Conservation (phyloP, 306 rosid species). For the Vachellia pachyceras region DNA sequence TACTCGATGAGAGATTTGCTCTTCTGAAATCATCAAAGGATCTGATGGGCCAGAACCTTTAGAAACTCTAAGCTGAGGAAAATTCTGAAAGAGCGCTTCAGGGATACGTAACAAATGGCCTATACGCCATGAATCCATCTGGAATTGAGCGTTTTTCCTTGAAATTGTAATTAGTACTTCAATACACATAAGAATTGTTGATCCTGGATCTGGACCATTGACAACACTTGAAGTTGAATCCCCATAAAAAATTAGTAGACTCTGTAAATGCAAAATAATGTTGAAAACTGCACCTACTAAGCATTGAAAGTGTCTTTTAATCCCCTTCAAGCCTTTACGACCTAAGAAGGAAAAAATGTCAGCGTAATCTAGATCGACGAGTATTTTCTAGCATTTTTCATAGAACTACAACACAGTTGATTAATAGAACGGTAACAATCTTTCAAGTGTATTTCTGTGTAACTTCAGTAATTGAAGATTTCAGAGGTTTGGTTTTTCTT, state of each 20-base stretch:
- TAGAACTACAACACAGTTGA: conserved; percentile 17
- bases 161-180: conserved; percentile 76
- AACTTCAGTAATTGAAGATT: conserved; percentile 4
- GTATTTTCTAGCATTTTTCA: conserved; percentile 29
- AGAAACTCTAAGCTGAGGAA: conserved; percentile 59
- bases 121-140: conserved; percentile 72
- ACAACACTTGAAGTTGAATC: conserved; percentile 43
- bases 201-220: conserved; percentile 77
- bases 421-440: conserved; percentile 24
- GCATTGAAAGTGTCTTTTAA: conserved; percentile 78
- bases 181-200: conserved; percentile 91
- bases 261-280: conserved; percentile 77
- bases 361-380: conserved; percentile 25
- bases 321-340: conserved; percentile 69
- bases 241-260: conserved; percentile 64
- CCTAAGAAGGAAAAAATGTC: conserved; percentile 55
- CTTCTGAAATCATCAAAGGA: conserved; percentile 40
- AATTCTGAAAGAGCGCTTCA: conserved; percentile 73
- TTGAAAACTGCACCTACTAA: conserved; percentile 65
- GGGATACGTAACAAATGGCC: conserved; percentile 80
- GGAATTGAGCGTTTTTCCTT: conserved; percentile 69
- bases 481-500: background rate
- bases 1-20: conserved; percentile 48
- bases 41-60: conserved; percentile 49
- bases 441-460: conserved; percentile 15